Base-by-base conservation (phyloP, 2,329 filamentous ascomycete species). In the Dothistroma septosporum region DNA sequence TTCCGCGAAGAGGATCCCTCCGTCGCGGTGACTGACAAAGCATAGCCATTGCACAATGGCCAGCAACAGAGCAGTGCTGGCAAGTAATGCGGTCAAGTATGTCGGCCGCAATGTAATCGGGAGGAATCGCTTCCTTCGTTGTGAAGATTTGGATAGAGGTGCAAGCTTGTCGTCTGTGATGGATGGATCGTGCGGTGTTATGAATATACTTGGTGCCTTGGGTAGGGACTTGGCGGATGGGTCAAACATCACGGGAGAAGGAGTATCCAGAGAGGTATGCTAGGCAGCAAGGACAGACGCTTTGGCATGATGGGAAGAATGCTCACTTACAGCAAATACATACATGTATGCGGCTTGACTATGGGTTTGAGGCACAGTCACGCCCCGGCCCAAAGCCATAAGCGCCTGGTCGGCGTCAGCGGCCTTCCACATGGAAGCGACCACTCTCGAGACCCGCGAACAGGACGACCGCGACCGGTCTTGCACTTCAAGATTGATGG, bases 31-130 rank as follows among this genome's bases (percentile, higher is more conserved):
- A 55, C 78, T 82, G 0, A 68, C 71, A 1, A 73, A 69, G 0
- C 81, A 76, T 0, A 85, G 66, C 0, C 76, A 65, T 58, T 84
- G 82, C 0, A 86, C 69, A 0, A 77, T 59, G 0, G 71, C 68
- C 0, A 82, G 79, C 0, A 85, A 62, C 0, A 58, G 41, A 59
- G 67, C 24, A 69, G 58, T 33, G 0, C 76, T 55, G 0, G 74
- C 14, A 0, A 77, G 72, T 0, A 83, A 66, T 0, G 65, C 61
- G 0, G 70, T 54, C 0, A 83, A 71, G 0, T 81, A 74, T 0
- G 76, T 70, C 0, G 69, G 67, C 50, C 69, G 68, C 2, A 79
- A 63, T 0, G 76, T 76, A 1, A 69, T 16, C 0, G 77, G 77
- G 32, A 73, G 78, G 78, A 77, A 80, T 53, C 59, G 21, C 41